phyloP scores from a whole-genome alignment of 129 eudicot species.

The Chrysanthemum seticuspe region DNA sequence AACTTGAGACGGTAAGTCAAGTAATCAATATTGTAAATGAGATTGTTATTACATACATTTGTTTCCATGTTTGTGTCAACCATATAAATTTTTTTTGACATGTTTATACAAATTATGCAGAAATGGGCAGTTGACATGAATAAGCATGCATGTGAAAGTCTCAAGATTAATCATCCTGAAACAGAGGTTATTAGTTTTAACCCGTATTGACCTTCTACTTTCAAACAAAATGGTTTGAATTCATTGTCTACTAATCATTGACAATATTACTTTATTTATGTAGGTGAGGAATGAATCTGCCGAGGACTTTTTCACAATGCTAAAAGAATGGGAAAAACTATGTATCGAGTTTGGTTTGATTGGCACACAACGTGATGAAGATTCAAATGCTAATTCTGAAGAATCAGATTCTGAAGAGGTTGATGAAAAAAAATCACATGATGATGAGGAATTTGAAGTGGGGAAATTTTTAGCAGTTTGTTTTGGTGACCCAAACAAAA shows the following conservation, averaged over 20 bases:
- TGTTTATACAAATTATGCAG: conserved; percentile 18
- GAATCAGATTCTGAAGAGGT: conserved; percentile 28
- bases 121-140: conserved; percentile 61
- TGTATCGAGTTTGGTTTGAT: conserved; percentile 32
- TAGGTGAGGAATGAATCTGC: conserved; percentile 60
- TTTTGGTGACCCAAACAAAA: conserved; percentile 48
- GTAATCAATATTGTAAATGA: background rate
- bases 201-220: background rate
- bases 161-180: conserved; percentile 45
- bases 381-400: conserved; percentile 24
- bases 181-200: conserved; percentile 17
- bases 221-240: background rate
- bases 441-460: conserved; percentile 46
- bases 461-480: conserved; percentile 37
- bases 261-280: background rate
- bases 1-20: conserved; percentile 44
- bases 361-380: conserved; percentile 30
- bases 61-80: background rate
- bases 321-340: conserved; percentile 50
- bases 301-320: conserved; percentile 38
- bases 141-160: conserved; percentile 43
- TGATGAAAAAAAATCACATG: conserved; percentile 21
- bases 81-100: background rate
- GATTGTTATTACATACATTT: background rate
- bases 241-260: background rate